phyloP scores from a whole-genome alignment of 129 eudicot genomes.

The Solidago caesia region DNA sequence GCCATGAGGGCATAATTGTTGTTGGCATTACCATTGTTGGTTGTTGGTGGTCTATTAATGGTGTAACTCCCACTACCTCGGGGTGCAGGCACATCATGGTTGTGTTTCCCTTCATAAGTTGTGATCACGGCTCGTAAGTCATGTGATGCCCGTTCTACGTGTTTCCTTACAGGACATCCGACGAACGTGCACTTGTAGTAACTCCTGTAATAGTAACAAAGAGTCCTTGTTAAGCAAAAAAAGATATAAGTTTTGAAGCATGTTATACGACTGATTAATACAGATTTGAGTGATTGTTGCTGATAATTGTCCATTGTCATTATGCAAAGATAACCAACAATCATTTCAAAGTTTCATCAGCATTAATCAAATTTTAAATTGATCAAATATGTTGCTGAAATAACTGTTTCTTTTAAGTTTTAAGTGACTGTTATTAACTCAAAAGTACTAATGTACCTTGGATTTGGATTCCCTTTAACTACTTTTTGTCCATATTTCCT shows the following conservation, averaged over 20 bases:
- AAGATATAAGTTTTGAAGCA: background rate
- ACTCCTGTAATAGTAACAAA: slow-evolving; percentile 52
- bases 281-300: background rate
- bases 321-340: background rate
- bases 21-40: slow-evolving; percentile 25
- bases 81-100: slow-evolving; percentile 98
- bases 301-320: background rate
- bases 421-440: background rate
- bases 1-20: slow-evolving; percentile 41
- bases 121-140: slow-evolving; percentile 91
- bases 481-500: slow-evolving; percentile 97
- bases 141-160: slow-evolving; percentile 89
- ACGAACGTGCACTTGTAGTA: slow-evolving; percentile 89
- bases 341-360: background rate
- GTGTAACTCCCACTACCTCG: slow-evolving; percentile 77
- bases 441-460: slow-evolving; percentile 48
- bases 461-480: slow-evolving; percentile 96
- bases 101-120: slow-evolving; percentile 96
- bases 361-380: background rate
- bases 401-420: slow-evolving; percentile 5
- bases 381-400: background rate
- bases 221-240: slow-evolving; percentile 11
- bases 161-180: slow-evolving; percentile 92
- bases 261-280: background rate
- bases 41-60: slow-evolving; percentile 45